phyloP scores from a whole-genome alignment of 441 rosid genomes.

The Brassica balearica region DNA sequence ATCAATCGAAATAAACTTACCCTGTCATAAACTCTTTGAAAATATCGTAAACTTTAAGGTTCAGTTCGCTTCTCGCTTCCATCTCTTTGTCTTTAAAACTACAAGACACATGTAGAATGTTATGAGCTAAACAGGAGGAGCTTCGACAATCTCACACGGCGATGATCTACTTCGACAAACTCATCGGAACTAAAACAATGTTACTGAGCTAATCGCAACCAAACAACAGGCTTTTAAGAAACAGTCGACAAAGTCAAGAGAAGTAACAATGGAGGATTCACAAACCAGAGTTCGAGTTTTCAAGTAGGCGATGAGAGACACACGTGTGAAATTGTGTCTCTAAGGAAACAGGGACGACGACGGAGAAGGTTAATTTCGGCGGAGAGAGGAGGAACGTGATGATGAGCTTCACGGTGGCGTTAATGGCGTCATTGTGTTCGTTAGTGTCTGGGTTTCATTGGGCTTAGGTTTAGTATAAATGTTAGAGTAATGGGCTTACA shows the following conservation, averaged over 20 bases:
- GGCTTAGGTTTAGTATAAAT: not conserved
- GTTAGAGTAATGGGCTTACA: not conserved
- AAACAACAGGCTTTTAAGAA: not conserved
- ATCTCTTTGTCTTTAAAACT: constrained; percentile 41
- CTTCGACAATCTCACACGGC: not conserved
- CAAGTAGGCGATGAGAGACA: not conserved
- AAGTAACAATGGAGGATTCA: not conserved
- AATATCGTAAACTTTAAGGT: constrained; percentile 47
- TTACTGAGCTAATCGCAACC: not conserved
- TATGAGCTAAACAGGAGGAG: constrained; percentile 10
- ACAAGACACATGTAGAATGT: not conserved
- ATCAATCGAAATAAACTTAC: constrained; percentile 42
- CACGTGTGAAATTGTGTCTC: not conserved
- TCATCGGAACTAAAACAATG: not conserved
- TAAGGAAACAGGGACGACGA: not conserved
- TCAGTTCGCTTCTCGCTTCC: constrained; percentile 44
- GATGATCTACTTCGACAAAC: not conserved
- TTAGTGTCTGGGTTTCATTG: not conserved
- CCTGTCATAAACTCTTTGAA: constrained; percentile 63
- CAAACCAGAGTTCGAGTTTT: not conserved
- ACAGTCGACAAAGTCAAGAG: not conserved
- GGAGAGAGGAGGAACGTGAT: not conserved
- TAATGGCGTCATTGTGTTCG: not conserved
- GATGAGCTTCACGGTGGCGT: not conserved
- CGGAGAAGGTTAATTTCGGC: not conserved